A percentile compares a stretch with the other conserved stretches of the same genome.
Evolutionary conservation across 2,329 filamentous ascomycete species (phyloP).

Genomic region (Hansfordia pulvinata): DNA sequence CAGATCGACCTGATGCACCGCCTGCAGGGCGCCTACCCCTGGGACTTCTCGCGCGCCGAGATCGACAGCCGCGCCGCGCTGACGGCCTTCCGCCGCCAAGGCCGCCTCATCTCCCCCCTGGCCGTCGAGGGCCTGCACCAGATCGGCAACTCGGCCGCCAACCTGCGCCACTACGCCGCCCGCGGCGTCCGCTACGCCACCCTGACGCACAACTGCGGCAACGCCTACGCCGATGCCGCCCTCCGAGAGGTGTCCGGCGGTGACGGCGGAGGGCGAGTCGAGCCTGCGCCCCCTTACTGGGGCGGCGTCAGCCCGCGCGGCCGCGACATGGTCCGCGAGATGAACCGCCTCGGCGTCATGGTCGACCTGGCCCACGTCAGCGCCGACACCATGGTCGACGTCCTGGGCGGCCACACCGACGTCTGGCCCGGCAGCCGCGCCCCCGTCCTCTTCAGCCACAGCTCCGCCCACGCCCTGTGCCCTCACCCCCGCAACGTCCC

Average conservation of each 20-base stretch:
- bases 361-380: conserved; percentile 72
- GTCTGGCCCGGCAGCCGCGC: conserved; percentile 61
- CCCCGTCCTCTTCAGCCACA: conserved; percentile 83
- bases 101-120: conserved; percentile 61
- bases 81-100: conserved; percentile 41
- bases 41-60: conserved; percentile 51
- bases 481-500: conserved; percentile 85
- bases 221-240: conserved; percentile 77
- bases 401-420: conserved; percentile 45
- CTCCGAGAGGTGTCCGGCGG: conserved; percentile 43
- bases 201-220: conserved; percentile 88
- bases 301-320: conserved; percentile 62
- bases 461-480: conserved; percentile 66
- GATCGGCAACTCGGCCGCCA: conserved; percentile 73
- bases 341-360: conserved; percentile 93
- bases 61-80: conserved; percentile 47
- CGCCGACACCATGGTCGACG: conserved; percentile 73
- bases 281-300: conserved; percentile 45
- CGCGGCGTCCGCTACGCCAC: conserved; percentile 81
- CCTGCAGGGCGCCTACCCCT: conserved; percentile 48
- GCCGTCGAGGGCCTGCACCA: conserved; percentile 86
- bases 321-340: conserved; percentile 60
- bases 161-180: conserved; percentile 59
- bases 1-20: conserved; percentile 64
- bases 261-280: no score